Evolutionary conservation across 1,139 yeast genomes (phyloP).

Genomic region (Diutina pseudorugosa): DNA sequence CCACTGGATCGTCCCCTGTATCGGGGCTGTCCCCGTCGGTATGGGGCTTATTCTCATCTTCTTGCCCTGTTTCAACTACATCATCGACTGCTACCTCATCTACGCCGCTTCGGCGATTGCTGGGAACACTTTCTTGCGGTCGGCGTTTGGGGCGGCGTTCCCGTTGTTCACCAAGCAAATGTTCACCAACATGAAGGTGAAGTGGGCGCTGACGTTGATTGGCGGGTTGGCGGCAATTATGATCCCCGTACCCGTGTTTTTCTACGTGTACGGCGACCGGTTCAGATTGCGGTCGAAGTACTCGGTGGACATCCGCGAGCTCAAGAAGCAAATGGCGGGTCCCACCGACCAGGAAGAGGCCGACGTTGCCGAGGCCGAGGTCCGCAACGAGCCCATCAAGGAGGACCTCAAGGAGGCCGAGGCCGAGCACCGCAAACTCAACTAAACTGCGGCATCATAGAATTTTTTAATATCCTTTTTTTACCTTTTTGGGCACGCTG

Average conservation of each 20-base stretch:
- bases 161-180: conserved; percentile 44
- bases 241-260: conserved; percentile 61
- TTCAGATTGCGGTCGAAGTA: conserved; percentile 54
- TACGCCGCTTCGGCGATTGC: conserved; percentile 90
- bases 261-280: conserved; percentile 49
- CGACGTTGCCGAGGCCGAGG: background rate
- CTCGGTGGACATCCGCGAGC: conserved; percentile 19
- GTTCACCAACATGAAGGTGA: conserved; percentile 63
- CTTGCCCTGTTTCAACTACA: conserved; percentile 66
- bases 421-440: background rate
- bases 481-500: too few relatives aligned
- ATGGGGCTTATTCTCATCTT: conserved; percentile 66
- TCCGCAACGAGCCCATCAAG: background rate
- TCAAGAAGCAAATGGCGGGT: background rate
- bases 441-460: background rate
- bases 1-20: conserved; percentile 81
- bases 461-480: background rate
- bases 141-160: conserved; percentile 41
- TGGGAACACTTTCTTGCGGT: conserved; percentile 68
- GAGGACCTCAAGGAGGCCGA: background rate
- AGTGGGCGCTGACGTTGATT: conserved; percentile 75
- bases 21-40: conserved; percentile 63
- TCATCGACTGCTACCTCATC: conserved; percentile 66
- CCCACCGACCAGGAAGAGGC: background rate
- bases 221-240: conserved; percentile 55